Evolutionary conservation across 139 green algal species (phyloP).

Genomic region (Picochlorum sp.): DNA sequence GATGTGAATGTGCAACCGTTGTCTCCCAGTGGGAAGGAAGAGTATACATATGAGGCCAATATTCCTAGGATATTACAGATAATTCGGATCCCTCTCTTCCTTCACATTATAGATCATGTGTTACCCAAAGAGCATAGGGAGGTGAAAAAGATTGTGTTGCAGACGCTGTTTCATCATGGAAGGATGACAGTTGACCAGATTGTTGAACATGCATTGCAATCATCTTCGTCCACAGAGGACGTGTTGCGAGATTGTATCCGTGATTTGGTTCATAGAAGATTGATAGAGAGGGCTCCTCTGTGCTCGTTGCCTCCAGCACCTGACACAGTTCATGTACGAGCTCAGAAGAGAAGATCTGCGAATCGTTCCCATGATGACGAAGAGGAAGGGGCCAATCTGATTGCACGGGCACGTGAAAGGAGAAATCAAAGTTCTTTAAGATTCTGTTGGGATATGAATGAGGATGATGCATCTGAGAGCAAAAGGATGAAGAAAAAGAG

Average conservation of each 20-base stretch:
- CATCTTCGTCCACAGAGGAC: background rate
- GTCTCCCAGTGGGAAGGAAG: slow-evolving; percentile 27
- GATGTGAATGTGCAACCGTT: slow-evolving; percentile 36
- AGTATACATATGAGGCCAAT: slow-evolving; percentile 41
- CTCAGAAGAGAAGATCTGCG: slow-evolving; percentile 25
- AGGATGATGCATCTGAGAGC: background rate
- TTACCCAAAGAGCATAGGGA: background rate
- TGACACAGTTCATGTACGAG: slow-evolving; percentile 19
- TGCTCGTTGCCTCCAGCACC: slow-evolving; percentile 21
- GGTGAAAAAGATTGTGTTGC: slow-evolving; percentile 24
- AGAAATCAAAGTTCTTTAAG: background rate
- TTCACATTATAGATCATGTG: slow-evolving; percentile 42
- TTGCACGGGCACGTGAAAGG: background rate
- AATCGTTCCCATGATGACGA: slow-evolving; percentile 20
- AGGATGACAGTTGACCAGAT: slow-evolving; percentile 29
- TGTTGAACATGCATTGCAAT: background rate
- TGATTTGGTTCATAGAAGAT: slow-evolving; percentile 19
- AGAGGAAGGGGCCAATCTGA: slow-evolving; percentile 21
- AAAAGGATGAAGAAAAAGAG: background rate
- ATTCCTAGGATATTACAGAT: slow-evolving; percentile 50
- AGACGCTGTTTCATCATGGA: slow-evolving; percentile 50
- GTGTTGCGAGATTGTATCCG: slow-evolving; percentile 7
- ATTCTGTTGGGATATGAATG: background rate
- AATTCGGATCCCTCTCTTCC: slow-evolving; percentile 42
- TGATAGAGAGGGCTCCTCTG: slow-evolving; percentile 24